Conservation (phyloP, 2,329 filamentous ascomycete species). For the Pyrenophora seminiperda region DNA sequence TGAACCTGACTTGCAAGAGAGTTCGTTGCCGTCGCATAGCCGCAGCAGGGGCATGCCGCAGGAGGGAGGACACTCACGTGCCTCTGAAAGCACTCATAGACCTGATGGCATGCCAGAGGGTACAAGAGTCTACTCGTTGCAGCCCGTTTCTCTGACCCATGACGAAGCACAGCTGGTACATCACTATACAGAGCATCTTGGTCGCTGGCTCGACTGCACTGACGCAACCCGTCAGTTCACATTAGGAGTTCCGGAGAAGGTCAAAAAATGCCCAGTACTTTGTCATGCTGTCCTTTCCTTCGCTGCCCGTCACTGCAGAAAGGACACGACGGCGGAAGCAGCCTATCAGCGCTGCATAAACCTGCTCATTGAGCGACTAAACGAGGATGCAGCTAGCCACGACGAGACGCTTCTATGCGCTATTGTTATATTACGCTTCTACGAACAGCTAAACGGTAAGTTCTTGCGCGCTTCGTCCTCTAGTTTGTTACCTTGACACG, state of each 20-base stretch:
- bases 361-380: conserved; percentile 38
- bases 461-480: not conserved
- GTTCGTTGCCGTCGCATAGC: conserved; percentile 3
- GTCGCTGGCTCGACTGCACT: conserved; percentile 41
- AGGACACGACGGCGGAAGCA: conserved; percentile 25
- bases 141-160: conserved; percentile 23
- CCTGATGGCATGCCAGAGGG: not conserved
- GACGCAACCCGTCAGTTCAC: conserved; percentile 41
- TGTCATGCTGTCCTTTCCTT: conserved; percentile 39
- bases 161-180: conserved; percentile 36
- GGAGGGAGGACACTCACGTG: not conserved
- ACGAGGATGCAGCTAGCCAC: conserved; percentile 31
- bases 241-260: conserved; percentile 33
- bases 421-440: conserved; percentile 42
- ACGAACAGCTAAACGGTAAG: conserved; percentile 40
- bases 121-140: conserved; percentile 6
- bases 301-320: conserved; percentile 33
- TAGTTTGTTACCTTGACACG: conserved; percentile 6
- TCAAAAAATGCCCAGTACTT: conserved; percentile 35
- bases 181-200: conserved; percentile 38
- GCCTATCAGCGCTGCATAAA: conserved; percentile 39
- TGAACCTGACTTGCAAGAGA: conserved; percentile 6
- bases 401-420: conserved; percentile 39
- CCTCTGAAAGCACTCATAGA: not conserved
- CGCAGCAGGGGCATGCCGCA: conserved; percentile 2